phyloP scores from a whole-genome alignment of 2,329 filamentous ascomycete species.

The Colletotrichum aenigma region DNA sequence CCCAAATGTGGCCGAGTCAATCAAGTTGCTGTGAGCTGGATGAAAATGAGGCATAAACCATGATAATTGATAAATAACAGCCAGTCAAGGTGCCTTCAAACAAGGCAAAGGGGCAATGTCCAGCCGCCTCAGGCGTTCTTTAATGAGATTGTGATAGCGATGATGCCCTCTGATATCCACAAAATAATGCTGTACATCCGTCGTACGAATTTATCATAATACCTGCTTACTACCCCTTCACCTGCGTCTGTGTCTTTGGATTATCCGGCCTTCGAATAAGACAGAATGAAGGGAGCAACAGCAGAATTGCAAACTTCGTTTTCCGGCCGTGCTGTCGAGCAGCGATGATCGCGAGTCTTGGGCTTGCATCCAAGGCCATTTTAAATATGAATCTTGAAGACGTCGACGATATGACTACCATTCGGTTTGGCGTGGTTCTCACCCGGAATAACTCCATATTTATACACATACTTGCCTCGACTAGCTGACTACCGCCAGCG shows the following conservation, averaged over 20 bases:
- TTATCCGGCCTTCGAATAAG: not conserved
- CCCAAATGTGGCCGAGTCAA: too few relatives aligned
- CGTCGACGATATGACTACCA: too few relatives aligned
- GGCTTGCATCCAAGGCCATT: too few relatives aligned
- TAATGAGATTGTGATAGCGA: not conserved
- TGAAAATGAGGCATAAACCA: not conserved
- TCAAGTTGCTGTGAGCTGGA: not conserved
- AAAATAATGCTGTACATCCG: accelerated
- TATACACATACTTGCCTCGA: accelerated
- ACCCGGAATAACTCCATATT: not conserved
- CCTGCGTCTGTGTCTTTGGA: not conserved
- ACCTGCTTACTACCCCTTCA: not conserved
- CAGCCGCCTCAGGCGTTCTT: not conserved
- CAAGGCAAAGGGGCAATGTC: not conserved
- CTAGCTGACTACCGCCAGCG: not conserved
- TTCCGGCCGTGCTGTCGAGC: not conserved
- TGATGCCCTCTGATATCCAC: not conserved
- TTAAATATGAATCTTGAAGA: too few relatives aligned
- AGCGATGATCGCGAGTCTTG: not conserved
- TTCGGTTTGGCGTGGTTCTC: not conserved
- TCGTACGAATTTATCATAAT: not conserved
- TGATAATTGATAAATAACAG: not conserved
- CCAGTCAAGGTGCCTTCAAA: not conserved
- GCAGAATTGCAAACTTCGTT: not conserved
- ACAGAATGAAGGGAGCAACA: not conserved